phyloP scores from a whole-genome alignment of 169 alveolate genomes.

The Plasmodium cynomolgi region DNA sequence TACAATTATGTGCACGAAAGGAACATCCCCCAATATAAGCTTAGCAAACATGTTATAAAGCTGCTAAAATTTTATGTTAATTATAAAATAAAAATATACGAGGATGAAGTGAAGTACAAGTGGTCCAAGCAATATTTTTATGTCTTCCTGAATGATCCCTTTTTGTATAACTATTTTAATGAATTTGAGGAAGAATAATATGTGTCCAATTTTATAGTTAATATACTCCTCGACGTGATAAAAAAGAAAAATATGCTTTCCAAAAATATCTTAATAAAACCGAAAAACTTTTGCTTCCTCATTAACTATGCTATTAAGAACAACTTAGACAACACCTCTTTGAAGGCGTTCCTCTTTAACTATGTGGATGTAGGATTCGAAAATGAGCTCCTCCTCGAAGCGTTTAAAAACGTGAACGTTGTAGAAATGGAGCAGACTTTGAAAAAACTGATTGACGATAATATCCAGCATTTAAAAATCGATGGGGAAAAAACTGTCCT shows the following conservation, averaged over 20 bases:
- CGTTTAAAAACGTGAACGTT: background rate
- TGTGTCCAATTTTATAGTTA: constrained; percentile 70
- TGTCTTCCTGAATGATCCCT: constrained; percentile 71
- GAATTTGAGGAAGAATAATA: constrained; percentile 60
- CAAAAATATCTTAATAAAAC: constrained; percentile 58
- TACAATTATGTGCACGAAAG: constrained; percentile 65
- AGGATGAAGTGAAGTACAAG: constrained; percentile 59
- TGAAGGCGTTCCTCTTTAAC: constrained; percentile 12
- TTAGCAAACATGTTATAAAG: constrained; percentile 20
- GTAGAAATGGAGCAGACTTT: constrained; percentile 7
- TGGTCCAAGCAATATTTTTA: constrained; percentile 72
- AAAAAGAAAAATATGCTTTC: constrained; percentile 65
- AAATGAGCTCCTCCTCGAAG: background rate
- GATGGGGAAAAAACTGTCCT: constrained; percentile 11
- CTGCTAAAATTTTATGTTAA: constrained; percentile 68
- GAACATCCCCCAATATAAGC: constrained; percentile 60
- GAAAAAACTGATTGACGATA: constrained; percentile 43
- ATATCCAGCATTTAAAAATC: constrained; percentile 25
- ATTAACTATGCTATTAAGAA: constrained; percentile 32
- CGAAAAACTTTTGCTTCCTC: constrained; percentile 53
- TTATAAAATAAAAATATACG: constrained; percentile 73
- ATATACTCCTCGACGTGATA: constrained; percentile 38
- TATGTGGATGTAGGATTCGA: constrained; percentile 48
- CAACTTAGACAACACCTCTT: constrained; percentile 41
- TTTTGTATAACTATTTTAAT: constrained; percentile 69